A percentile compares a stretch with the other conserved stretches of the same genome.
Evolutionary conservation across 2,329 filamentous ascomycete genomes (phyloP).

Genomic region (Fusarium penzigii): DNA sequence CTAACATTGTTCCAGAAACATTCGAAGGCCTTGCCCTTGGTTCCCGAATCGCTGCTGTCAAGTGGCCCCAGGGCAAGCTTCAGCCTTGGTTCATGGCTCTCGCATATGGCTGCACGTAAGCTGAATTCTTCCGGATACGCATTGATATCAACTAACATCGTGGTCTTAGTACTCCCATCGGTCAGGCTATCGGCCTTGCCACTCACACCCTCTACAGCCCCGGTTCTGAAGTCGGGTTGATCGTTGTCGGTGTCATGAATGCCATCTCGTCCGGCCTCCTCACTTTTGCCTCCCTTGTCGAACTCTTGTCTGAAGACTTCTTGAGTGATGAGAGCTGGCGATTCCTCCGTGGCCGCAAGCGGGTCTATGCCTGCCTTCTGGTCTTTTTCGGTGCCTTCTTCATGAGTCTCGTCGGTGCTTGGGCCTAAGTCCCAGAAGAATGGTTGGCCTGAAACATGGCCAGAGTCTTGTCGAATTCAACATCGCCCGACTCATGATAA

Average conservation of each 20-base stretch:
- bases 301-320: constrained; percentile 73
- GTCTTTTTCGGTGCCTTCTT: constrained; percentile 61
- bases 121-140: constrained; percentile 20
- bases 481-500: not conserved
- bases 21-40: constrained; percentile 63
- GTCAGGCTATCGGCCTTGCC: constrained; percentile 71
- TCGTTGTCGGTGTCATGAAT: constrained; percentile 75
- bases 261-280: constrained; percentile 72
- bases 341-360: constrained; percentile 52
- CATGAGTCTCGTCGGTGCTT: constrained; percentile 66
- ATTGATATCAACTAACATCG: constrained; percentile 8
- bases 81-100: constrained; percentile 60
- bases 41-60: constrained; percentile 61
- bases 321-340: constrained; percentile 64
- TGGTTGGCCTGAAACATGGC: not conserved
- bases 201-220: constrained; percentile 72
- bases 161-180: constrained; percentile 62
- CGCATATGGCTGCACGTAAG: constrained; percentile 56
- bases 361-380: constrained; percentile 56
- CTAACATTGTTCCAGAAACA: constrained; percentile 36
- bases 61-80: constrained; percentile 39
- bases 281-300: constrained; percentile 70
- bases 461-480: not conserved
- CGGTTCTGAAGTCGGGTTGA: constrained; percentile 62
- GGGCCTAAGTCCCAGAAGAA: constrained; percentile 46